Conservation (phyloP, 768 basidiomycete genomes). For the Mycena maculata region DNA sequence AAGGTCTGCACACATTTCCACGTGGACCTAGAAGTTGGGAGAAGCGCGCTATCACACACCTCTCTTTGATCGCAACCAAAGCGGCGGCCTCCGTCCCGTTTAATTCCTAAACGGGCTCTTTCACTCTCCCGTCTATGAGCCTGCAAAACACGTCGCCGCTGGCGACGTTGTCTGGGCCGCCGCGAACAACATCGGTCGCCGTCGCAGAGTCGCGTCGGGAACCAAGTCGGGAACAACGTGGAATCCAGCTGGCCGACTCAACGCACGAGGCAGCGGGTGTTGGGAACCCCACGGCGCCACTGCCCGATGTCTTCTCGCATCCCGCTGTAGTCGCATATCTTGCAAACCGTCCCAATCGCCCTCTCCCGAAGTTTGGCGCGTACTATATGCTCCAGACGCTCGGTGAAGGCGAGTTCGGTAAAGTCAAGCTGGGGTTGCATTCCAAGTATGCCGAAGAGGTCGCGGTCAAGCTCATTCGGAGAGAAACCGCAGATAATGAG, state of each 20-base stretch:
- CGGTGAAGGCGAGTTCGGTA: slow-evolving; percentile 98
- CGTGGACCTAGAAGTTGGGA: background rate
- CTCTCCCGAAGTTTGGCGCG: slow-evolving; percentile 93
- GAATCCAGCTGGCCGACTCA: slow-evolving; percentile 46
- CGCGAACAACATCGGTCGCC: slow-evolving; percentile 25
- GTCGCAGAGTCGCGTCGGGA: slow-evolving; percentile 22
- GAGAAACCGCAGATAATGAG: slow-evolving; percentile 88
- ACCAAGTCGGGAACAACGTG: slow-evolving; percentile 33
- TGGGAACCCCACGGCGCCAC: slow-evolving; percentile 53
- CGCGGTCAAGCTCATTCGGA: slow-evolving; percentile 94
- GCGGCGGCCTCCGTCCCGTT: slow-evolving; percentile 24
- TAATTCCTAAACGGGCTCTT: slow-evolving; percentile 20
- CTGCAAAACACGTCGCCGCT: slow-evolving; percentile 36
- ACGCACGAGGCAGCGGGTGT: slow-evolving; percentile 20
- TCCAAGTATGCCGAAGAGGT: slow-evolving; percentile 95
- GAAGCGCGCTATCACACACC: slow-evolving; percentile 10
- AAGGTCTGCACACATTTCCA: background rate
- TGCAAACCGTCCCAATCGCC: slow-evolving; percentile 82
- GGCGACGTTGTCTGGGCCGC: slow-evolving; percentile 37
- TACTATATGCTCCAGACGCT: slow-evolving; percentile 96
- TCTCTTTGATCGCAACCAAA: slow-evolving; percentile 18
- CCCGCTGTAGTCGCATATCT: slow-evolving; percentile 86
- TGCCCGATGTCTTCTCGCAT: slow-evolving; percentile 83
- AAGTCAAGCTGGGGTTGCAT: slow-evolving; percentile 97
- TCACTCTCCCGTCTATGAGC: slow-evolving; percentile 24